Evolutionary conservation across 768 basidiomycete species (phyloP), one percentile per base, ranked within the genome.

Genomic region (Calocybe indica): DNA sequence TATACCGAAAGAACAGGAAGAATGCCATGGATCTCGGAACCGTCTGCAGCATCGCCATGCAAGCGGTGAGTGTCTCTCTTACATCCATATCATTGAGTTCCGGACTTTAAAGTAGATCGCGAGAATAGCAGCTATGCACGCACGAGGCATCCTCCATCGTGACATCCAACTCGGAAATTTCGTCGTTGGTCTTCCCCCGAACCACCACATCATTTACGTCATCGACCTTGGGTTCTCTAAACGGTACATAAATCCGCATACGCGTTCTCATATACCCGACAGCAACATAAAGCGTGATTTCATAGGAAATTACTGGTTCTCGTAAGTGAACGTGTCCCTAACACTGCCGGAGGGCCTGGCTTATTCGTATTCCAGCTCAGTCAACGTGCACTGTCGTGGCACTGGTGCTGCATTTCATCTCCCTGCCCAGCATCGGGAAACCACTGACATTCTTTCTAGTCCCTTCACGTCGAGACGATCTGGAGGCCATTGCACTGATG

Each of bases 161-260:
- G 87, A 90, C 52, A 82, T 90, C 43, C 87, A 90, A 52, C 75
- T 88, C 6, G 87, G 88, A 1, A 90, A 90, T 59, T 84, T 82
- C 54, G 80, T 78, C 3, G 60, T 88, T 45, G 87, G 87, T 10
- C 67, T 74, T 42, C 63, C 72, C 3, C 79, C 83, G 1, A 67
- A 85, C 52, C 71, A 83, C 10, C 71, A 71, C 44, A 72, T 65
- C 34, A 70, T 90, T 52, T 89, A 88, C 57, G 84, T 89, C 85
- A 90, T 90, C 55, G 88, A 90, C 61, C 89, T 90, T 59, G 87
- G 87, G 10, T 90, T 90, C 61, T 86, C 86, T 12, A 89, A 88
- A 57, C 75, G 74, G 31, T 90, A 85, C 52, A 79, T 88, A 52
- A 84, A 90, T 62, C 74, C 75, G 14, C 52, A 61, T 40, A 86